A percentile compares a stretch with the other conserved stretches of the same genome.
phyloP scores from a whole-genome alignment of 495 filamentous ascomycete genomes.

The Daldinia caldariorum region DNA sequence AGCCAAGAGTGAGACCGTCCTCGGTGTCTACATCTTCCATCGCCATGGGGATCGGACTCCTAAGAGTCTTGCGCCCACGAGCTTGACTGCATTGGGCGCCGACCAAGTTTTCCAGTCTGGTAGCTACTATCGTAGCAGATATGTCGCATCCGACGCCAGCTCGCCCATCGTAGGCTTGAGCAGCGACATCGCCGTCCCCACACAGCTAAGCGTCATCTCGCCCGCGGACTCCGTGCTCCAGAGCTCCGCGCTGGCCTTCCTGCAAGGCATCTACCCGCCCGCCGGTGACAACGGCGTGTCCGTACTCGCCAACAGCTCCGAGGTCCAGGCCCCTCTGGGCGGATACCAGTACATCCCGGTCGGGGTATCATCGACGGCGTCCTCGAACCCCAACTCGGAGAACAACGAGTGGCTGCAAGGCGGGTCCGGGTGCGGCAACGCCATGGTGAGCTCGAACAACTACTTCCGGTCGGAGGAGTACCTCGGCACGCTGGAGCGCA shows the following conservation, averaged over 20 bases:
- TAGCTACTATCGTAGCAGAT: slow-evolving; percentile 66
- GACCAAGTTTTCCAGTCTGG: slow-evolving; percentile 71
- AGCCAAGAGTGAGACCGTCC: slow-evolving; percentile 66
- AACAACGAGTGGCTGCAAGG: slow-evolving; percentile 69
- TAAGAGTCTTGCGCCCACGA: slow-evolving; percentile 60
- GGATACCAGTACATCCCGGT: slow-evolving; percentile 81
- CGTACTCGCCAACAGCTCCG: slow-evolving; percentile 68
- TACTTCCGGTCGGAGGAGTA: slow-evolving; percentile 75
- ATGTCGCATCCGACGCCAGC: slow-evolving; percentile 58
- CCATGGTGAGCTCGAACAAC: slow-evolving; percentile 72
- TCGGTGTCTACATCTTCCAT: slow-evolving; percentile 75
- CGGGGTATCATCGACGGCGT: slow-evolving; percentile 58
- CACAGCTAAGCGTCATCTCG: slow-evolving; percentile 68
- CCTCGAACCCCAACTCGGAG: slow-evolving; percentile 66
- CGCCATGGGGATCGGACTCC: slow-evolving; percentile 79
- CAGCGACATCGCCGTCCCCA: slow-evolving; percentile 65
- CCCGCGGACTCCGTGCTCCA: slow-evolving; percentile 71
- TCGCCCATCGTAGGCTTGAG: slow-evolving; percentile 55
- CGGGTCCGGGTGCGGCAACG: slow-evolving; percentile 66
- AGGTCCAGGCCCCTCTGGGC: slow-evolving; percentile 66
- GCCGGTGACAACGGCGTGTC: slow-evolving; percentile 59
- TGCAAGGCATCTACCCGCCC: slow-evolving; percentile 86
- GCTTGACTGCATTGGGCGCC: slow-evolving; percentile 75
- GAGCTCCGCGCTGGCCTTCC: slow-evolving; percentile 76
- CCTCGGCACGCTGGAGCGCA: slow-evolving; percentile 57